Conservation (phyloP, 106 monocot species). For the Dendrobium nobile region DNA sequence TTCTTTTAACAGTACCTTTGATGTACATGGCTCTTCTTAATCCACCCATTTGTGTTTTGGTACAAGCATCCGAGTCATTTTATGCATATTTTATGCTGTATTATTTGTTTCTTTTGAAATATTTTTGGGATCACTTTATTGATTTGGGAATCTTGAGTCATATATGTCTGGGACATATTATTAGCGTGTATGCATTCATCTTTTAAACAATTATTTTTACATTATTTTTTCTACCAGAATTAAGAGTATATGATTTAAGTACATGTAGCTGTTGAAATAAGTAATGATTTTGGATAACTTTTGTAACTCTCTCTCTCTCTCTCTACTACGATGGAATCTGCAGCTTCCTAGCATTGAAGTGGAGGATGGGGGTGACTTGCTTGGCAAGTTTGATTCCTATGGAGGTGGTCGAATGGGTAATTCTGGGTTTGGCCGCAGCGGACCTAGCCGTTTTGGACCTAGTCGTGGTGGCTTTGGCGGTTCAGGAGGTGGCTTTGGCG, state of each 20-base stretch:
- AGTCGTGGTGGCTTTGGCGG: conserved; percentile 8
- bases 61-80: too few species aligned
- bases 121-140: neutral
- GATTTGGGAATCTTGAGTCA: neutral
- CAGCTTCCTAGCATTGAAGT: conserved; percentile 78
- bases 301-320: neutral
- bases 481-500: conserved; percentile 25
- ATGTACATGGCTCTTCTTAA: neutral
- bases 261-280: neutral
- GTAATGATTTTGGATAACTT: neutral
- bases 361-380: conserved; percentile 52
- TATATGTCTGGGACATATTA: neutral
- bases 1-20: neutral
- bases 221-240: neutral
- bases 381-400: conserved; percentile 38
- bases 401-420: conserved; percentile 33
- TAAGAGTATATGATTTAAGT: neutral
- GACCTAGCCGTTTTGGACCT: conserved; percentile 20
- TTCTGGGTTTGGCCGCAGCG: conserved; percentile 29
- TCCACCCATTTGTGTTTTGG: too few species aligned
- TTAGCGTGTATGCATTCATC: neutral
- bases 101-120: too few species aligned
- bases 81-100: too few species aligned
- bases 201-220: neutral
- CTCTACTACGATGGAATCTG: conserved; percentile 4